A percentile compares a stretch with the other conserved stretches of the same genome.
These are phyloP conservation scores for Claviceps humidiphila DNA, from an alignment of 2,329 filamentous ascomycete genomes.

Conservation along the genomic window DNA sequence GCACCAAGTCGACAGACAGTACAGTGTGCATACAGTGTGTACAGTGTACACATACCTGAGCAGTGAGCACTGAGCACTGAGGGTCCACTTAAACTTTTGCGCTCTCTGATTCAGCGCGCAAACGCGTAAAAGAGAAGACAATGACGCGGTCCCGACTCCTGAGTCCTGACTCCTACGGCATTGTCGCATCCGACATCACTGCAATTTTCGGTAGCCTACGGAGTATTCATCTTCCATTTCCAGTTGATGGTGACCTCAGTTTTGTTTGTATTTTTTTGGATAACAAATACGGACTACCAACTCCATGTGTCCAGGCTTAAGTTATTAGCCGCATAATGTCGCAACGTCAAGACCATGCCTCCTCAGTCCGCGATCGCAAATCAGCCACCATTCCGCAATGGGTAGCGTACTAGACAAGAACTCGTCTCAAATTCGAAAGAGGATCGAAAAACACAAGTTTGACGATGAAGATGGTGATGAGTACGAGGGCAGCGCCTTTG, in stretches of 20 bases:
- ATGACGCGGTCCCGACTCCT: background rate
- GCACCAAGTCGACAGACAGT: background rate
- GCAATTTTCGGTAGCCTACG: background rate
- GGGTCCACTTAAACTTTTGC: background rate
- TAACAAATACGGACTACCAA: background rate
- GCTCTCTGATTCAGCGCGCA: background rate
- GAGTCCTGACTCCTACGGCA: no score
- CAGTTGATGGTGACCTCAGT: no score
- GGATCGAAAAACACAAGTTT: slow-evolving; percentile 56
- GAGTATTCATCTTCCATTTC: background rate
- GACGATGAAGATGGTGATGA: slow-evolving; percentile 77
- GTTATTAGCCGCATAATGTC: background rate
- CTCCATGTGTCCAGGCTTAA: background rate
- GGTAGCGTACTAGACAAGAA: slow-evolving; percentile 49
- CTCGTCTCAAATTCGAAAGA: slow-evolving; percentile 47
- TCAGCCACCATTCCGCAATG: slow-evolving; percentile 26
- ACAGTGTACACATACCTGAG: no score
- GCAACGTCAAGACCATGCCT: background rate
- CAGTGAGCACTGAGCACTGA: no score
- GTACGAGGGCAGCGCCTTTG: slow-evolving; percentile 76
- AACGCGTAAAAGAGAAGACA: no score
- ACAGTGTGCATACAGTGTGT: background rate
- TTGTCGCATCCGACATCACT: no score
- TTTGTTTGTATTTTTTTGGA: background rate
- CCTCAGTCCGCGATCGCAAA: background rate